Percentiles rank a stretch among this genome's conserved stretches.
Evolutionary conservation across 2,329 filamentous ascomycete genomes (phyloP).

Genomic region (Dothideomycetes sp.): DNA sequence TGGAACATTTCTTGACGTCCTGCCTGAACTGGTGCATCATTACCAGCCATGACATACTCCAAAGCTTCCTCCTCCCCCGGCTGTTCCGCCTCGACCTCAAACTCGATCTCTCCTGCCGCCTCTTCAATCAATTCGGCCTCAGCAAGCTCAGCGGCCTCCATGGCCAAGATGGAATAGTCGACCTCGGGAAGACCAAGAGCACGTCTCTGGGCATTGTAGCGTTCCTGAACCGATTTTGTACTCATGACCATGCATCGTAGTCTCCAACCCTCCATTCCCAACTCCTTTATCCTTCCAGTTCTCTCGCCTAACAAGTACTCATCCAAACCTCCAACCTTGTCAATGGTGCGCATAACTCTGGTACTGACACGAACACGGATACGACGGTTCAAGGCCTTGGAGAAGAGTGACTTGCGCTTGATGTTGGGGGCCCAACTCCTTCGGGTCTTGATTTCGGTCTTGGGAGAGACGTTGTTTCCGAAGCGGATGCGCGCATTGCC

Average conservation of each 20-base stretch:
- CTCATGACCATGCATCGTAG: conserved; percentile 86
- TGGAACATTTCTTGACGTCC: conserved; percentile 4
- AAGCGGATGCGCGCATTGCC: conserved; percentile 62
- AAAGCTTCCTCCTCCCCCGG: not conserved
- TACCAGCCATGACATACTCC: not conserved
- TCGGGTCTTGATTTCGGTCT: conserved; percentile 60
- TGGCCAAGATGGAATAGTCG: conserved; percentile 22
- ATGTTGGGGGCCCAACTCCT: conserved; percentile 70
- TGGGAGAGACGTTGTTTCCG: conserved; percentile 65
- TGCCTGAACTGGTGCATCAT: not conserved
- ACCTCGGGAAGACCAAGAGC: conserved; percentile 54
- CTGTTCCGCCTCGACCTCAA: conserved; percentile 11
- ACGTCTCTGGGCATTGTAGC: conserved; percentile 56
- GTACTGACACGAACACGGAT: conserved; percentile 62
- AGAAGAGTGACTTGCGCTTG: conserved; percentile 56
- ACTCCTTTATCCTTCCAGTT: conserved; percentile 66
- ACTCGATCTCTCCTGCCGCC: conserved; percentile 25
- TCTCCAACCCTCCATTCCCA: conserved; percentile 85
- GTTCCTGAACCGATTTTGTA: conserved; percentile 55
- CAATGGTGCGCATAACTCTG: conserved; percentile 56
- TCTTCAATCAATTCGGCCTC: conserved; percentile 17
- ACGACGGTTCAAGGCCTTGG: conserved; percentile 50
- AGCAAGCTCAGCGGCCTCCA: conserved; percentile 19
- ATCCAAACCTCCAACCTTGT: conserved; percentile 81
- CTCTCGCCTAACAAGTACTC: conserved; percentile 81